phyloP scores from a whole-genome alignment of 352 stramenopile genomes.

The Globisporangium lucens region DNA sequence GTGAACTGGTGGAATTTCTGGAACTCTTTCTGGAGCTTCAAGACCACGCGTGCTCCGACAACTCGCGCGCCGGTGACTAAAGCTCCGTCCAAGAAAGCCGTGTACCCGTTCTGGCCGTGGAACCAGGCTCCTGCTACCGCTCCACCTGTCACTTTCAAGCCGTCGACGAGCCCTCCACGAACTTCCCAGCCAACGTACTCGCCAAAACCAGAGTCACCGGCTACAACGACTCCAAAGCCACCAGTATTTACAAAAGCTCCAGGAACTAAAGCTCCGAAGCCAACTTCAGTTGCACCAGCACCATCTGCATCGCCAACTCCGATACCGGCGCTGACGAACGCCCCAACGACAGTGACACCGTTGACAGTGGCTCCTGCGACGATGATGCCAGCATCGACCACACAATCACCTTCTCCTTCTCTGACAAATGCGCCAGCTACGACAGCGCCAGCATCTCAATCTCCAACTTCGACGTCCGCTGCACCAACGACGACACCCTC shows the following conservation, averaged over 20 bases:
- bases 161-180: not conserved
- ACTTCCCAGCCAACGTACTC: not conserved
- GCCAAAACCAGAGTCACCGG: not conserved
- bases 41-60: not conserved
- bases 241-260: not conserved
- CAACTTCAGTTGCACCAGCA: not conserved
- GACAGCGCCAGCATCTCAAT: not conserved
- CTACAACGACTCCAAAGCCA: not conserved
- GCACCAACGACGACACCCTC: conserved; percentile 1
- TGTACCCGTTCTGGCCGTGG: not conserved
- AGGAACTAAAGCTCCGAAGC: not conserved
- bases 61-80: not conserved
- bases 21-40: not conserved
- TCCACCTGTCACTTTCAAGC: not conserved
- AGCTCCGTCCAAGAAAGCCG: not conserved
- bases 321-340: not conserved
- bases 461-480: not conserved
- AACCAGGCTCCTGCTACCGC: not conserved
- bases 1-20: conserved; percentile 8
- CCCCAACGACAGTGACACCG: not conserved
- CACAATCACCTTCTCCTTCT: not conserved
- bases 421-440: not conserved
- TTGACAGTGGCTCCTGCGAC: not conserved
- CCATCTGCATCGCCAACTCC: not conserved
- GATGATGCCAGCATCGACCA: not conserved